These are phyloP conservation scores for Fusarium sp. DNA, from an alignment of 2,329 filamentous ascomycete genomes.

Conservation along the genomic window DNA sequence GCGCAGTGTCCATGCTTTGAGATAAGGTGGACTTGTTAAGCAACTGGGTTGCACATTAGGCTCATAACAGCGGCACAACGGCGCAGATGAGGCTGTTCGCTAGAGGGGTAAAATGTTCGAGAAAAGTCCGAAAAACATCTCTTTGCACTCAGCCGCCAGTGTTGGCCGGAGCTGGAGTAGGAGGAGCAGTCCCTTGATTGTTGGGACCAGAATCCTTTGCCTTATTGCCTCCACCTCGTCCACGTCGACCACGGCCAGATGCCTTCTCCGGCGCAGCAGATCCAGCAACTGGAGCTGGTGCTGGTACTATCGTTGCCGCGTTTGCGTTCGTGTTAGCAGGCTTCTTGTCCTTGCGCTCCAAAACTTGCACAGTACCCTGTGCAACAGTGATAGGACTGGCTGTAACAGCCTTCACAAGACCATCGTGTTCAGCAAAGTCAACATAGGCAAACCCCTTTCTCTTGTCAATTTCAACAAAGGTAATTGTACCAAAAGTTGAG, in stretches of 20 bases:
- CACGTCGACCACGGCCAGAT: conserved; percentile 45
- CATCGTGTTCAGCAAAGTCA: conserved; percentile 79
- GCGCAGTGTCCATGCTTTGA: conserved; percentile 15
- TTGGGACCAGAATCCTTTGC: conserved; percentile 32
- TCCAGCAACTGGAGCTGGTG: conserved; percentile 12
- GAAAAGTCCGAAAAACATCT: conserved; percentile 6
- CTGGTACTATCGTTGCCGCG: conserved; percentile 22
- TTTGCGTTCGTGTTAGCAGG: conserved; percentile 35
- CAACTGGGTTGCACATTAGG: not conserved
- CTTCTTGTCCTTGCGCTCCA: conserved; percentile 77
- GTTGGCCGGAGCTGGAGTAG: conserved; percentile 3
- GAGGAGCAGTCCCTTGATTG: conserved; percentile 6
- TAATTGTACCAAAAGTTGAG: conserved; percentile 75
- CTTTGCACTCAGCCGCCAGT: conserved; percentile 31
- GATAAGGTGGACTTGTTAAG: conserved; percentile 10
- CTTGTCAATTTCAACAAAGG: conserved; percentile 89
- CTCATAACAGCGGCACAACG: conserved; percentile 14
- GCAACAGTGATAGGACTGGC: conserved; percentile 84
- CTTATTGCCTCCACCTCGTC: conserved; percentile 44
- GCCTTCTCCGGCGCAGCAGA: conserved; percentile 41
- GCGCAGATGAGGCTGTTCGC: conserved; percentile 8
- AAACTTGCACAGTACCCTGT: conserved; percentile 84
- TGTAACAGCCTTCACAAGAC: conserved; percentile 78
- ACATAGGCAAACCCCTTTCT: conserved; percentile 95
- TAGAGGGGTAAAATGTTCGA: conserved; percentile 22